A percentile compares a stretch with the other conserved stretches of the same genome.
phyloP scores from a whole-genome alignment of 345 rosid genomes.

The Streptanthus diversifolius region DNA sequence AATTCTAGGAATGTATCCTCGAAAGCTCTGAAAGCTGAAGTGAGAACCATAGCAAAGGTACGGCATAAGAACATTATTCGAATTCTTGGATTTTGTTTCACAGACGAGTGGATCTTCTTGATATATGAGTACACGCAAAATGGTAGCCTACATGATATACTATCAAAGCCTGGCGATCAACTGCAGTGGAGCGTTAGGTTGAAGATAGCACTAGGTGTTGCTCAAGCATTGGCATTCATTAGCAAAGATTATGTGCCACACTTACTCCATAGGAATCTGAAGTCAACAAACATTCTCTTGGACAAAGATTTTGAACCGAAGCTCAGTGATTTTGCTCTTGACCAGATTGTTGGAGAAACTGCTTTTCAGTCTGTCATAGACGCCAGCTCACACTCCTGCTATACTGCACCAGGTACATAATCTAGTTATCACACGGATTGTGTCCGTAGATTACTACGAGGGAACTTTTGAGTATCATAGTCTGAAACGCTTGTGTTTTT shows the following conservation, averaged over 20 bases:
- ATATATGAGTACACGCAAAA: conserved; percentile 63
- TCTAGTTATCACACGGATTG: background rate
- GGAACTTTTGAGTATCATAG: background rate
- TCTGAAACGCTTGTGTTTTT: background rate
- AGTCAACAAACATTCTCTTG: conserved; percentile 72
- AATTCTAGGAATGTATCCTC: conserved; percentile 59
- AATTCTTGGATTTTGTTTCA: conserved; percentile 80
- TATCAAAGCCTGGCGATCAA: conserved; percentile 45
- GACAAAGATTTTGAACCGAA: conserved; percentile 70
- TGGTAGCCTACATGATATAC: conserved; percentile 75
- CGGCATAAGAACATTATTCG: conserved; percentile 74
- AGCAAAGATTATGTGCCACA: conserved; percentile 75
- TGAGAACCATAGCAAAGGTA: conserved; percentile 80
- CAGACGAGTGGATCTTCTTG: conserved; percentile 65
- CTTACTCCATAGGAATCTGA: conserved; percentile 74
- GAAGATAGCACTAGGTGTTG: conserved; percentile 76
- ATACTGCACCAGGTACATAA: conserved; percentile 68
- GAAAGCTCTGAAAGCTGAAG: conserved; percentile 66
- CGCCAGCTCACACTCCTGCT: conserved; percentile 58
- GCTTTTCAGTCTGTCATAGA: conserved; percentile 62
- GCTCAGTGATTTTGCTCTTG: conserved; percentile 75
- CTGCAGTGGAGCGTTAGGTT: conserved; percentile 72
- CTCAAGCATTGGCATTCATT: conserved; percentile 75
- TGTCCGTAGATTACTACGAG: background rate
- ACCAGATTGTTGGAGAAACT: conserved; percentile 71